phyloP scores from a whole-genome alignment of 768 basidiomycete genomes.

The Ramaria sp. region DNA sequence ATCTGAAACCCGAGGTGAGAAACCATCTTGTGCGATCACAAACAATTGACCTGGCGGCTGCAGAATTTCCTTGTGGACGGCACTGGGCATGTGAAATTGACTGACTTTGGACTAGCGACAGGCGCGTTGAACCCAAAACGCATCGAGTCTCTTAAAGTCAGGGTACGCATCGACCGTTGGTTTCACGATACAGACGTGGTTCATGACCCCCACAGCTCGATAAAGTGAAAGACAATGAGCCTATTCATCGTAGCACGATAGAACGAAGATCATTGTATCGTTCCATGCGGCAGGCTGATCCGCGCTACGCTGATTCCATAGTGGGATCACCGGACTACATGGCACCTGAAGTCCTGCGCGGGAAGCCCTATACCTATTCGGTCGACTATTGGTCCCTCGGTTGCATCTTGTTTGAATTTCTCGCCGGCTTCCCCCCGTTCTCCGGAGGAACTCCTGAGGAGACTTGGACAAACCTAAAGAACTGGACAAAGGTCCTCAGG shows the following conservation, averaged over 20 bases:
- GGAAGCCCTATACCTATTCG: conserved; percentile 89
- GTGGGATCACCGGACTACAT: conserved; percentile 99
- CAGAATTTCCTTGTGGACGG: conserved; percentile 97
- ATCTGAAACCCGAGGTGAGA: conserved; percentile 90
- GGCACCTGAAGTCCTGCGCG: conserved; percentile 90
- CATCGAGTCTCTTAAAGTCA: conserved; percentile 90
- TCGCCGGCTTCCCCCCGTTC: conserved; percentile 96
- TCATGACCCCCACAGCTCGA: conserved; percentile 54
- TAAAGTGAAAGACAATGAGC: conserved; percentile 87
- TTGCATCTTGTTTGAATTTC: conserved; percentile 95
- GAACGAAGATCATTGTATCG: conserved; percentile 93
- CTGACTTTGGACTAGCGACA: conserved; percentile 96
- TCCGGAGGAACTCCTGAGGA: conserved; percentile 93
- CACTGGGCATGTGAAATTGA: conserved; percentile 92
- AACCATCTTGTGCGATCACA: not conserved
- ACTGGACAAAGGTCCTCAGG: conserved; percentile 89
- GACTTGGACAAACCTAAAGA: conserved; percentile 98
- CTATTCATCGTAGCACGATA: conserved; percentile 83
- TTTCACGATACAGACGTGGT: not conserved
- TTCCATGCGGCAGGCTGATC: conserved; percentile 81
- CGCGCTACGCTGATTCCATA: conserved; percentile 92
- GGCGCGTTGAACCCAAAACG: conserved; percentile 90
- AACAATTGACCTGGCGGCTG: not conserved
- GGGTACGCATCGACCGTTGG: conserved; percentile 35
- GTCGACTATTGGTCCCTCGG: conserved; percentile 99